Base-by-base conservation (phyloP, 352 stramenopile genomes). In the Pythium biforme region DNA sequence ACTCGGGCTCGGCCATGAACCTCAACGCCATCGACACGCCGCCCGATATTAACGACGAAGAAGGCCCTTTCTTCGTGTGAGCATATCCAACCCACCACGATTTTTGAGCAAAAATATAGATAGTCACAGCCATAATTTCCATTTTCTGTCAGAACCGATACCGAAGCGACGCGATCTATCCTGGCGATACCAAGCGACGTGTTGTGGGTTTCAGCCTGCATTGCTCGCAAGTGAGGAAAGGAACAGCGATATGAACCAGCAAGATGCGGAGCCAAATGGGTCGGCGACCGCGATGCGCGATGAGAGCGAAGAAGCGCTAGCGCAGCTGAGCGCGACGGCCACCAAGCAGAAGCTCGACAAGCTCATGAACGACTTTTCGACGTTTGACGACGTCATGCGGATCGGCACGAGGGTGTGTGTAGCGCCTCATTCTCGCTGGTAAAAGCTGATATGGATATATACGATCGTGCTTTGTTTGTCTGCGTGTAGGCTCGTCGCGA, bases 321-420 rank as follows among this genome's bases (percentile, higher is more conserved):
- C 63, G 55, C 68, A 82, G 49, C 75, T 90, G 65, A 74, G 75
- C 29, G 73, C 80, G 43, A 92, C 82, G 22, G 81, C 85, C 23
- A 95, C 86, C 12, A 89, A 90, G 62, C 80, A 70, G 62, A 94
- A 93, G 60, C 74, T 96, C 19, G 78, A 91, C 46, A 83, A 87
- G 45, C 85, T 96, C 66, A 93, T 96, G 79, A 81, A 73, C 47
- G 81, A 85, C 63, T 96, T 96, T 64, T 83, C 83, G 11, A 79
- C 72, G 17, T 96, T 96, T 58, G 86, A 96, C 74, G 81, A 92
- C 37, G 79, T 90, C 55, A 95, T 96, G 88, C 79, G 81, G 31
- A 84, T 93, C 51, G 84, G 88, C 62, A 96, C 88, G 19, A 69
- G 86, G 33, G 83, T 89, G 65, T 27, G 63, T 46, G 1, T 39